Conservation (phyloP, 495 filamentous ascomycete genomes). For the Penicillium taxi region DNA sequence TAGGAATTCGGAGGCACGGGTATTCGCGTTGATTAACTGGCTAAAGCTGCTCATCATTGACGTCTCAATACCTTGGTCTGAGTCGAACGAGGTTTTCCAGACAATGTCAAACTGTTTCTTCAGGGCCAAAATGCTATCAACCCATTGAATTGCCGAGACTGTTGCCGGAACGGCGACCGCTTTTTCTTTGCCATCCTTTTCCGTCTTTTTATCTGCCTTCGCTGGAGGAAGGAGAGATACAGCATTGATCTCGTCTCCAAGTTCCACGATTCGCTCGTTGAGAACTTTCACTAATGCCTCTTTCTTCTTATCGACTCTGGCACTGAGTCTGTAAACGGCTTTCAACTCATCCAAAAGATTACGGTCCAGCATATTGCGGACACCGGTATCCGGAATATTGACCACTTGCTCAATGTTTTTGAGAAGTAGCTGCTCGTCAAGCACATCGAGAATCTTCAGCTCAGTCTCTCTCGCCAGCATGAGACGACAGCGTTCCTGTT, state of each 20-base stretch:
- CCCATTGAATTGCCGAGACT: conserved; percentile 84
- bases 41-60: conserved; percentile 76
- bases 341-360: conserved; percentile 67
- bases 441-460: conserved; percentile 63
- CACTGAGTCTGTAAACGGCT: conserved; percentile 68
- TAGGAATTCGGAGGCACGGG: conserved; percentile 77
- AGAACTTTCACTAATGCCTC: conserved; percentile 58
- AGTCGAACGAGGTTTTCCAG: conserved; percentile 58
- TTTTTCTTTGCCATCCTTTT: conserved; percentile 39
- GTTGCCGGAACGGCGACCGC: conserved; percentile 58
- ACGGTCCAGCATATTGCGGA: conserved; percentile 86
- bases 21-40: conserved; percentile 84
- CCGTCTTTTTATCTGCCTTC: conserved; percentile 8
- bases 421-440: conserved; percentile 73
- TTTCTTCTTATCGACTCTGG: conserved; percentile 72
- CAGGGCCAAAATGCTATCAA: conserved; percentile 75
- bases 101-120: conserved; percentile 87
- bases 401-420: conserved; percentile 75
- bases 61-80: conserved; percentile 71
- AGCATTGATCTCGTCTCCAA: conserved; percentile 76
- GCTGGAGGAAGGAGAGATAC: conserved; percentile 34
- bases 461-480: conserved; percentile 64
- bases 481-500: conserved; percentile 70
- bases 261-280: conserved; percentile 64
- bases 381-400: conserved; percentile 71